phyloP scores from a whole-genome alignment of 805 yeast species.

The Brettanomyces custersianus region DNA sequence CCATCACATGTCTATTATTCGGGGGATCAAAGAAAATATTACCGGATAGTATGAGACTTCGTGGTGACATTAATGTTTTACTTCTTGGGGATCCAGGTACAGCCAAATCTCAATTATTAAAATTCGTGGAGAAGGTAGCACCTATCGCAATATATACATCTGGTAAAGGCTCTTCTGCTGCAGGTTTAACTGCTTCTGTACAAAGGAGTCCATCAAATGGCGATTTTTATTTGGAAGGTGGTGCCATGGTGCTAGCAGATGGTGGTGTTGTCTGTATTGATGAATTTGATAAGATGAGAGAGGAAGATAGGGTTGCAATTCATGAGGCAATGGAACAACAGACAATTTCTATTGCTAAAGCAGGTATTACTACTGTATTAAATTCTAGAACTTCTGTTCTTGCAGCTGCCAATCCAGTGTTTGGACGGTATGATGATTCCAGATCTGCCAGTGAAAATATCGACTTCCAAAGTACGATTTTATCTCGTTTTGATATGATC shows the following conservation, averaged over 20 bases:
- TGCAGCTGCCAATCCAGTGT: constrained; percentile 97
- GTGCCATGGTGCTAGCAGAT: constrained; percentile 99
- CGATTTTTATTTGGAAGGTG: constrained; percentile 95
- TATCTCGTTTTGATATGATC: constrained; percentile 98
- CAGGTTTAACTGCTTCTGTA: constrained; percentile 97
- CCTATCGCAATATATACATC: constrained; percentile 95
- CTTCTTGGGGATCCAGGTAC: constrained; percentile 98
- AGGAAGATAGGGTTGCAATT: constrained; percentile 96
- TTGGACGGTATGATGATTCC: constrained; percentile 93
- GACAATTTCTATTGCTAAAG: constrained; percentile 96
- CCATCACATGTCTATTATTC: constrained; percentile 84
- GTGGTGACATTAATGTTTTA: constrained; percentile 95
- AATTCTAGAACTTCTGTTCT: constrained; percentile 94
- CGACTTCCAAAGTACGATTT: constrained; percentile 93
- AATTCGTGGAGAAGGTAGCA: constrained; percentile 89
- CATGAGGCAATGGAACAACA: constrained; percentile 99
- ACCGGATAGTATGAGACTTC: constrained; percentile 92
- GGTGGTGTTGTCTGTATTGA: constrained; percentile 99
- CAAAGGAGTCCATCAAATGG: constrained; percentile 84
- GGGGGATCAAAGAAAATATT: constrained; percentile 89
- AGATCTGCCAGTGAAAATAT: constrained; percentile 97
- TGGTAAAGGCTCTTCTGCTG: constrained; percentile 99
- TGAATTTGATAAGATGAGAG: constrained; percentile 99
- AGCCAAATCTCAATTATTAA: constrained; percentile 91
- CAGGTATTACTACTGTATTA: constrained; percentile 94